Evolutionary conservation across 805 yeast genomes (phyloP).

Genomic region (Pichia californica): DNA sequence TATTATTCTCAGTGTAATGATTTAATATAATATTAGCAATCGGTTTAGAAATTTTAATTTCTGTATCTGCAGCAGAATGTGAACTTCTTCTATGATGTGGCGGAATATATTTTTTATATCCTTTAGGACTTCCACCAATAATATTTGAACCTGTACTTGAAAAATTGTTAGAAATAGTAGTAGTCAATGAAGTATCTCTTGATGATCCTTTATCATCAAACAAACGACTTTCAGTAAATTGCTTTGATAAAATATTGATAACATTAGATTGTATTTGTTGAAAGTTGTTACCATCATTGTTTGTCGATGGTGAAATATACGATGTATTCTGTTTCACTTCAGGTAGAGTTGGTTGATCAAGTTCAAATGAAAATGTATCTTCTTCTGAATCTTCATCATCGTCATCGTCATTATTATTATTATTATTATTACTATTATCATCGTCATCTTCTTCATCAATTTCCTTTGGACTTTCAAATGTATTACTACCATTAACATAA

Average conservation of each 20-base stretch:
- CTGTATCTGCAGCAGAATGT: conserved; percentile 18
- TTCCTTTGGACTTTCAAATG: not conserved
- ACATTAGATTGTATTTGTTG: conserved; percentile 9
- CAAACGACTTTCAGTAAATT: conserved; percentile 6
- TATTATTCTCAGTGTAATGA: conserved; percentile 12
- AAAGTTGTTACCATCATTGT: not conserved
- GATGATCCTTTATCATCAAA: conserved; percentile 14
- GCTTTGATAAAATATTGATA: conserved; percentile 14
- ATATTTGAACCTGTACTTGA: conserved; percentile 23
- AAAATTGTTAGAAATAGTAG: conserved; percentile 20
- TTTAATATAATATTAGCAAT: not conserved
- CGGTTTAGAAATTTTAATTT: not conserved
- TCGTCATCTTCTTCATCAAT: conserved; percentile 6
- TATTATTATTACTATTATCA: not conserved
- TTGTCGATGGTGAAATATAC: not conserved
- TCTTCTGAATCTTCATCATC: conserved; percentile 16
- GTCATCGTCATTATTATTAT: conserved; percentile 22
- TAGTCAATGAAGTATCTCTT: conserved; percentile 23
- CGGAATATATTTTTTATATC: conserved; percentile 36
- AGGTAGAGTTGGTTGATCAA: conserved; percentile 5
- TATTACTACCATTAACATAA: not conserved
- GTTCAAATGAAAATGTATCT: conserved; percentile 34
- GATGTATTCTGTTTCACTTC: not conserved
- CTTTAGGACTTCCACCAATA: conserved; percentile 12
- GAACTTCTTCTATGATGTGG: conserved; percentile 47